Percentiles rank a stretch among this genome's conserved stretches.
Conservation (phyloP, 139 green algal species). For the Closterium sp. region DNA sequence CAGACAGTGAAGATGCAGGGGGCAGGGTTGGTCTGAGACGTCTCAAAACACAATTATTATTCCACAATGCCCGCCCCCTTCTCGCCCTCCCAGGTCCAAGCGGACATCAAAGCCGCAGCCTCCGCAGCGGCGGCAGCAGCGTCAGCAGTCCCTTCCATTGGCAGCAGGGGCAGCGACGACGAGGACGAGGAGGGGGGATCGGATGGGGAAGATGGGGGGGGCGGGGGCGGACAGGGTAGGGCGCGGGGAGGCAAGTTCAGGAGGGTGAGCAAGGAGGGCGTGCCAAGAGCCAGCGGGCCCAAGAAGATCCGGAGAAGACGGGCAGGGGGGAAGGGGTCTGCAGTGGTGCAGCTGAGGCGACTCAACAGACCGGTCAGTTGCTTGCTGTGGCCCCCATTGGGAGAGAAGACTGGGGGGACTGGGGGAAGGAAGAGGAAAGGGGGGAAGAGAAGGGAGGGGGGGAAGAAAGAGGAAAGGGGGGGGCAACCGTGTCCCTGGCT, state of each 20-base stretch:
- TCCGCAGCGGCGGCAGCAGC: background rate
- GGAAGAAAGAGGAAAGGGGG: too few relatives aligned
- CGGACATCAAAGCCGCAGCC: background rate
- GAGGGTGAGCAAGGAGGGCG: background rate
- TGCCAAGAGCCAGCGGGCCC: background rate
- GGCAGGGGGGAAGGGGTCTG: background rate
- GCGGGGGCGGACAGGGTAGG: background rate
- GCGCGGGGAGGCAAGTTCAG: background rate
- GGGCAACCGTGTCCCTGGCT: too few relatives aligned
- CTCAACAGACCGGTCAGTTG: background rate
- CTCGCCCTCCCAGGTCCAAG: background rate
- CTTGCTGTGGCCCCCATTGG: too few relatives aligned
- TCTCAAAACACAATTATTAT: too few relatives aligned
- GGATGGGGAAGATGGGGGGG: background rate
- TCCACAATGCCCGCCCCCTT: too few relatives aligned
- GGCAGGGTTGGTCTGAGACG: too few relatives aligned
- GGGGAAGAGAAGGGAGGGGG: too few relatives aligned
- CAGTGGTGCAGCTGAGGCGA: background rate
- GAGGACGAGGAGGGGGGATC: background rate
- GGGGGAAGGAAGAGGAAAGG: too few relatives aligned
- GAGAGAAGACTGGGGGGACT: too few relatives aligned
- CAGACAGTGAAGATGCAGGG: too few relatives aligned
- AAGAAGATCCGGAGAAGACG: background rate
- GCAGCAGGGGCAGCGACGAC: background rate
- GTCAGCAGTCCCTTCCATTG: background rate